These are phyloP conservation scores for Lactarius deliciosus DNA, from an alignment of 768 basidiomycete genomes.

Conservation along the genomic window DNA sequence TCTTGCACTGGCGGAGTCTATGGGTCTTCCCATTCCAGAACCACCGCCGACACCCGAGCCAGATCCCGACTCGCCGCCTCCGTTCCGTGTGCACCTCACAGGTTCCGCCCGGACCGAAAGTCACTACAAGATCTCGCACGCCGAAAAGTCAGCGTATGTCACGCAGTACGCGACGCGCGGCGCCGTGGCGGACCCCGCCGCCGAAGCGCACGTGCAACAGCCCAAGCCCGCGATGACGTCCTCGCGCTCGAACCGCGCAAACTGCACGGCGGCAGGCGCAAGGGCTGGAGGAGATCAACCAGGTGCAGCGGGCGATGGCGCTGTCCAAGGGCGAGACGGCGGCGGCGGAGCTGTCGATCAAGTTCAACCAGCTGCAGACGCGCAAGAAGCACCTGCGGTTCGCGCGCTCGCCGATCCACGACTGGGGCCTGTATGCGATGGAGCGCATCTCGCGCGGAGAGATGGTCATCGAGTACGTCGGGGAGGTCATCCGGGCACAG, in stretches of 20 bases:
- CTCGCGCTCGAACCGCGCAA: constrained; percentile 88
- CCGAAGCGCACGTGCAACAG: constrained; percentile 48
- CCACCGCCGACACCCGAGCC: constrained; percentile 33
- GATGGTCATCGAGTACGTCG: constrained; percentile 99
- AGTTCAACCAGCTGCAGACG: constrained; percentile 98
- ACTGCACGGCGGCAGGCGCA: constrained; percentile 87
- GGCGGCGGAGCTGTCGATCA: constrained; percentile 74
- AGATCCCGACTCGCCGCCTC: constrained; percentile 44
- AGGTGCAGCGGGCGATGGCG: constrained; percentile 78
- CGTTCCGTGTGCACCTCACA: constrained; percentile 74
- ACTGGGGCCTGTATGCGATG: constrained; percentile 98
- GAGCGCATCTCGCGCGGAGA: constrained; percentile 91
- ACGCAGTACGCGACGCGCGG: constrained; percentile 78
- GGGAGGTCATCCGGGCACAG: constrained; percentile 92
- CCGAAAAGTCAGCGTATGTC: constrained; percentile 89
- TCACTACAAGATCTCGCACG: constrained; percentile 90
- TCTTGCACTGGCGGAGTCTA: constrained; percentile 50
- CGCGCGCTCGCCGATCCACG: constrained; percentile 92
- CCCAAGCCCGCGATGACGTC: constrained; percentile 60
- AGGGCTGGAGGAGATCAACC: constrained; percentile 92
- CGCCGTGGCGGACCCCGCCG: constrained; percentile 41
- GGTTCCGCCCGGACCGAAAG: constrained; percentile 94
- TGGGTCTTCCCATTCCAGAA: constrained; percentile 32
- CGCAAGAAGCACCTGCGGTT: constrained; percentile 98
- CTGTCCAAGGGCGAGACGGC: constrained; percentile 73